These are phyloP conservation scores for Chenopodium berlandieri DNA, from an alignment of 148 eudicot species.

Conservation along the genomic window DNA sequence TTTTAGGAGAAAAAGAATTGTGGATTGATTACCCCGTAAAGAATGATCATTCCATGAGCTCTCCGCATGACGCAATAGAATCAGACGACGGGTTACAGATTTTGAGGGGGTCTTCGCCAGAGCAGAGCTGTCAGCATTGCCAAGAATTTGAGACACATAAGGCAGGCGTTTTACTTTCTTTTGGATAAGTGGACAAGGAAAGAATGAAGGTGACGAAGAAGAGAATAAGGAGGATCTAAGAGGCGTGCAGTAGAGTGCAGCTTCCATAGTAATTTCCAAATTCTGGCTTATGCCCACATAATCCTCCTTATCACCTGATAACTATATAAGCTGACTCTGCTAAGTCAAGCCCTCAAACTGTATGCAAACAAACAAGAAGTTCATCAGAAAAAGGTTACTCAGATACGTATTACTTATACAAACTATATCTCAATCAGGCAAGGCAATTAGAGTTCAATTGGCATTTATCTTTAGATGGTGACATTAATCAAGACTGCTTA, in stretches of 20 bases:
- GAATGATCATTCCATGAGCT: constrained; percentile 60
- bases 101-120: constrained; percentile 23
- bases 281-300: constrained; percentile 17
- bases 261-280: constrained; percentile 24
- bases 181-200: constrained; percentile 5
- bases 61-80: constrained; percentile 79
- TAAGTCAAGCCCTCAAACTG: background rate
- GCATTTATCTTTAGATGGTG: background rate
- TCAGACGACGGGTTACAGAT: constrained; percentile 54
- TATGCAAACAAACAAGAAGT: background rate
- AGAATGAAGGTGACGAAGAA: constrained; percentile 14
- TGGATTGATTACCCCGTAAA: constrained; percentile 46
- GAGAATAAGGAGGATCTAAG: constrained; percentile 13
- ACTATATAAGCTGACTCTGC: background rate
- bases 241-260: constrained; percentile 22
- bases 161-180: constrained; percentile 16
- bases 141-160: constrained; percentile 29
- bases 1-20: background rate
- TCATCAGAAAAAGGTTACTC: background rate
- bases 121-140: constrained; percentile 32
- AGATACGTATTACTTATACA: background rate
- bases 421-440: background rate
- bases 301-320: constrained; percentile 8
- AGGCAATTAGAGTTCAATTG: background rate
- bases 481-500: background rate